These are phyloP conservation scores for Thraustochytrium striatum DNA, from an alignment of 352 stramenopile genomes.

Conservation along the genomic window DNA sequence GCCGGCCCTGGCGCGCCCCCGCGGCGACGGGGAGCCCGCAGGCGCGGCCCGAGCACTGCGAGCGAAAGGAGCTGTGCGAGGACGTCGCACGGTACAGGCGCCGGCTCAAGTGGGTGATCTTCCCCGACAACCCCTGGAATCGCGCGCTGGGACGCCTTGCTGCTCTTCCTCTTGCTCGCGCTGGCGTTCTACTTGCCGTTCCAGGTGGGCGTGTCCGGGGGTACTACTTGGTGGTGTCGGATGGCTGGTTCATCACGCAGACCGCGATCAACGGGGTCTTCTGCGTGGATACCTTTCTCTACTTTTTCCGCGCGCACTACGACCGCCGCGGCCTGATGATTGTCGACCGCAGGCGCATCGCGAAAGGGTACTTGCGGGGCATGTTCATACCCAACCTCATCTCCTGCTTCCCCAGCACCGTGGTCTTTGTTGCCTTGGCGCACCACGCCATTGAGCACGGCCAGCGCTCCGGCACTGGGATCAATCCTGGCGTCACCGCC, in stretches of 20 bases:
- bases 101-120: constrained; percentile 57
- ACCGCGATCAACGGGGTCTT: constrained; percentile 17
- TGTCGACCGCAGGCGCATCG: constrained; percentile 52
- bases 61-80: no score
- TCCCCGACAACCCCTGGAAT: constrained; percentile 52
- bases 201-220: constrained; percentile 56
- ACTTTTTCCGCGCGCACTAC: constrained; percentile 56
- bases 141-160: constrained; percentile 55
- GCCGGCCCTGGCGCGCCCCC: no score
- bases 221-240: constrained; percentile 45
- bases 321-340: constrained; percentile 52
- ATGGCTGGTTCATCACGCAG: constrained; percentile 3
- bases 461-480: not conserved
- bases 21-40: no score
- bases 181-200: constrained; percentile 56
- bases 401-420: constrained; percentile 27
- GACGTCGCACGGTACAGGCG: no score
- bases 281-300: constrained; percentile 56
- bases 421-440: constrained; percentile 39
- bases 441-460: not conserved
- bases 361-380: constrained; percentile 23
- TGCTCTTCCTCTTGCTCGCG: constrained; percentile 55
- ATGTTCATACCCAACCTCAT: constrained; percentile 49
- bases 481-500: not conserved
- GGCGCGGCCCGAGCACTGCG: no score